Evolutionary conservation across 768 basidiomycete genomes (phyloP).

Genomic region (Macrolepiota dolichaula): DNA sequence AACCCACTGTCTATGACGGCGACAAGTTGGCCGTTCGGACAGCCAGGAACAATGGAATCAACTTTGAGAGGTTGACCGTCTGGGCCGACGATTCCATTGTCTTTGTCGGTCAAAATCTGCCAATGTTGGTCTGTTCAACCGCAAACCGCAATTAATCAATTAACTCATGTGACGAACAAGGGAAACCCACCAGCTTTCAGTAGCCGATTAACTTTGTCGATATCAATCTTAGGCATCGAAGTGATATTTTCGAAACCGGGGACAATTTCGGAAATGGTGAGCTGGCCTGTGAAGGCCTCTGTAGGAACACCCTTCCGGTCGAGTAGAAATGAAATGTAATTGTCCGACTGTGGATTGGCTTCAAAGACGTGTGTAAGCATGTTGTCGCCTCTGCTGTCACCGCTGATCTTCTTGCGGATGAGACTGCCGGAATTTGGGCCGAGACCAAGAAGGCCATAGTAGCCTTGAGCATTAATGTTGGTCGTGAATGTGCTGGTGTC

Average conservation of each 20-base stretch:
- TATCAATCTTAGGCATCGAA: slow-evolving; percentile 59
- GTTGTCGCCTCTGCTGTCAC: slow-evolving; percentile 47
- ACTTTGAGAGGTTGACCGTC: slow-evolving; percentile 62
- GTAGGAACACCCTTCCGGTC: slow-evolving; percentile 54
- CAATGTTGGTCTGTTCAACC: slow-evolving; percentile 63
- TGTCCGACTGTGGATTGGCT: slow-evolving; percentile 47
- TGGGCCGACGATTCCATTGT: slow-evolving; percentile 72
- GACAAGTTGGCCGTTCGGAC: slow-evolving; percentile 60
- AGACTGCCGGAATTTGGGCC: slow-evolving; percentile 74
- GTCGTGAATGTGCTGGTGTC: slow-evolving; percentile 63
- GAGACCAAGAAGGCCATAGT: slow-evolving; percentile 71
- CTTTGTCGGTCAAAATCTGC: slow-evolving; percentile 67
- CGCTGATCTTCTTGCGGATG: slow-evolving; percentile 51
- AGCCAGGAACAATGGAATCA: slow-evolving; percentile 66
- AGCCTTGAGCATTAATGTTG: slow-evolving; percentile 57
- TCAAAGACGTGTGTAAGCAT: slow-evolving; percentile 65
- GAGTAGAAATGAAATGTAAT: slow-evolving; percentile 70
- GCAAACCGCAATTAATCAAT: slow-evolving; percentile 8
- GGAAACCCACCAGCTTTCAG: slow-evolving; percentile 39
- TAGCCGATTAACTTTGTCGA: slow-evolving; percentile 60
- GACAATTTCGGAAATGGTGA: slow-evolving; percentile 65
- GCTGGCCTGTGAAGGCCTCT: slow-evolving; percentile 54
- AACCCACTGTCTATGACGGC: slow-evolving; percentile 76
- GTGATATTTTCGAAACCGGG: slow-evolving; percentile 60
- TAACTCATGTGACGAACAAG: background rate